Base-by-base conservation (phyloP, 768 basidiomycete species). In the Amanita exitialis region DNA sequence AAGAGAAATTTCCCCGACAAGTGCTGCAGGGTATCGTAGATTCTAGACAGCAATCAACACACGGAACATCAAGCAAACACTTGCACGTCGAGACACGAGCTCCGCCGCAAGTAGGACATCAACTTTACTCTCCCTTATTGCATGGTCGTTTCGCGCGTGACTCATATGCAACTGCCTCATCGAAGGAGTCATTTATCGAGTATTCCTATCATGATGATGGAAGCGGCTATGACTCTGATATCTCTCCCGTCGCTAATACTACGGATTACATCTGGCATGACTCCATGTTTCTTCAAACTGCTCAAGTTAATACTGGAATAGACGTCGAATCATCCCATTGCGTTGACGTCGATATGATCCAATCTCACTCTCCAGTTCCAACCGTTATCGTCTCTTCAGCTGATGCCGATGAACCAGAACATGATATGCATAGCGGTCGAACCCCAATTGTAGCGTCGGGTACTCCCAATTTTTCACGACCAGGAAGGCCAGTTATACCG, bases 391-490 rank as follows among this genome's bases (percentile, higher is more conserved):
- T 84, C 34, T 82, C 81, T 10, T 72, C 70, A 2, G 72, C 73
- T 6, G 58, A 58, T 7, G 55, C 62, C 30, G 66, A 64, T 44
- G 53, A 56, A 12, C 30, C 45, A 57, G 38, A 49, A 47, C 16
- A 45, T 46, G 21, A 58, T 57, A 27, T 49, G 43, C 59, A 53
- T 36, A 54, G 60, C 6, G 67, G 64, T 36, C 71, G 75, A 18
- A 66, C 69, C 42, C 75, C 76, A 6, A 70, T 78, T 32, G 63
- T 71, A 41, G 62, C 61, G 43, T 69, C 71, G n/a, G 67, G 71
- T 4, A 69, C 69, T 12, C 61, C 73, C 27, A 86, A 85, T 60
- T 86, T 81, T 58, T 86, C 86, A 20, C 69, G 82, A 44, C 82
- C 83, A 42, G 73, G 76, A 48, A 75, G 77, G 18, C 72, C 75